Base-by-base conservation (phyloP, 1,284 basidiomycete genomes). In the Vanrija sp. region DNA sequence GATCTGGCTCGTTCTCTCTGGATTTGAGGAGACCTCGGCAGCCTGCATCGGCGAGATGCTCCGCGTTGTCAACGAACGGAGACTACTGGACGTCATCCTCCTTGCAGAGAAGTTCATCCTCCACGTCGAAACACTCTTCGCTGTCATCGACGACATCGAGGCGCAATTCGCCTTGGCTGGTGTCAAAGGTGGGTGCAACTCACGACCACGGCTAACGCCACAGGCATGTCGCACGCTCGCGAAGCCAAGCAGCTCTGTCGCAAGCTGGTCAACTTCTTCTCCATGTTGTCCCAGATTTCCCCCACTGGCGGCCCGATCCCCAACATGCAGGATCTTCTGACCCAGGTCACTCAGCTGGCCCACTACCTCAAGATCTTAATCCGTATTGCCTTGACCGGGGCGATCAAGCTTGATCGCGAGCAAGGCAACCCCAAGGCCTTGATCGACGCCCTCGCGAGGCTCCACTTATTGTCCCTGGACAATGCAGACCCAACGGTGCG, bases 311-410 rank as follows among this genome's bases (percentile, higher is more conserved):
- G 56, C n/a, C 56, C 62, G 10, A 63, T 68, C 20, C 69, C 72
- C 36, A 96, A 98, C 86, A 97, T 94, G 18, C 91, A 97, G 75
- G 95, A 98, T 67, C 80, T 99, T 8, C 84, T 98, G 35, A 91
- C 93, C n/a, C 85, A 98, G 45, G 95, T 99, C 53, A 99, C 96
- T 0, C 95, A 96, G 35, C 82, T 99, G 25, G 95, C 95, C 4
- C 95, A 99, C 76, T 98, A 98, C 76, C 86, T 99, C 72, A 99
- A 99, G 80, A 98, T 99, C 72, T 84, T 98, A 50, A 99, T 99
- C 66, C 88, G 95, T 46, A 98, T 99, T 59, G 94, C 96, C 7
- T 80, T 99, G 42, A 98, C 96, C 0, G 93, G 93, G 18, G 90
- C 94, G 3, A 83, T 99, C 61, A 96, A 91, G 76, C 82, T 99